These are phyloP conservation scores for Colletotrichum theobromicola DNA, from an alignment of 2,329 filamentous ascomycete species.

Conservation along the genomic window DNA sequence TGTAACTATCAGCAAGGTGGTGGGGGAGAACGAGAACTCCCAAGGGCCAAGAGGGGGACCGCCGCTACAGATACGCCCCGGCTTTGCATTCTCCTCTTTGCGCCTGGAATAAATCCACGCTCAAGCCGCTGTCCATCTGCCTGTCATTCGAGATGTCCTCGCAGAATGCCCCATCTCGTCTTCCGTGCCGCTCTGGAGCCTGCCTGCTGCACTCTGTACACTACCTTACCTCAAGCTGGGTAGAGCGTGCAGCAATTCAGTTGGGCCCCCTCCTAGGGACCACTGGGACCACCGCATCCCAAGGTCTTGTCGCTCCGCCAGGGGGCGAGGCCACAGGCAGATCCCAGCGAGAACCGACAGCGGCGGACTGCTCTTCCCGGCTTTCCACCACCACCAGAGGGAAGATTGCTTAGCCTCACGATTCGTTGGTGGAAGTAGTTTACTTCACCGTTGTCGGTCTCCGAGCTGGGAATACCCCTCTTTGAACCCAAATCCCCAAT, in stretches of 20 bases:
- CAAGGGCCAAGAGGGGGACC: neutral
- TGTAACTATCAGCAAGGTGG: neutral
- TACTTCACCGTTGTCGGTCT: neutral
- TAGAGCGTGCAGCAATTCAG: neutral
- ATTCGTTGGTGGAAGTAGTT: conserved; percentile 3
- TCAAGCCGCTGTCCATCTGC: neutral
- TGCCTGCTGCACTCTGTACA: neutral
- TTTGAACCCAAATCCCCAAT: neutral
- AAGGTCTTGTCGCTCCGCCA: neutral
- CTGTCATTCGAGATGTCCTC: neutral
- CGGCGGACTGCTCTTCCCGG: conserved; percentile 4
- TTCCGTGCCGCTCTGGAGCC: neutral
- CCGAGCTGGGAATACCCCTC: conserved; percentile 15
- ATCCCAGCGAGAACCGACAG: conserved; percentile 6
- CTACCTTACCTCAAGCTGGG: neutral
- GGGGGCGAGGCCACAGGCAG: neutral
- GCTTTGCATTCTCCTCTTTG: neutral
- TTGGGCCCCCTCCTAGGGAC: neutral
- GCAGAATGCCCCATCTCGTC: neutral
- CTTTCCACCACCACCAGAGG: neutral
- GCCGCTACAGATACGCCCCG: neutral
- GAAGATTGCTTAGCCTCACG: conserved; percentile 11
- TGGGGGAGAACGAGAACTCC: neutral
- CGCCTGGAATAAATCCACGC: neutral
- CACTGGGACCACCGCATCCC: neutral